Evolutionary conservation across 208 protist genomes (phyloP).

Genomic region (Leishmania tropica): DNA sequence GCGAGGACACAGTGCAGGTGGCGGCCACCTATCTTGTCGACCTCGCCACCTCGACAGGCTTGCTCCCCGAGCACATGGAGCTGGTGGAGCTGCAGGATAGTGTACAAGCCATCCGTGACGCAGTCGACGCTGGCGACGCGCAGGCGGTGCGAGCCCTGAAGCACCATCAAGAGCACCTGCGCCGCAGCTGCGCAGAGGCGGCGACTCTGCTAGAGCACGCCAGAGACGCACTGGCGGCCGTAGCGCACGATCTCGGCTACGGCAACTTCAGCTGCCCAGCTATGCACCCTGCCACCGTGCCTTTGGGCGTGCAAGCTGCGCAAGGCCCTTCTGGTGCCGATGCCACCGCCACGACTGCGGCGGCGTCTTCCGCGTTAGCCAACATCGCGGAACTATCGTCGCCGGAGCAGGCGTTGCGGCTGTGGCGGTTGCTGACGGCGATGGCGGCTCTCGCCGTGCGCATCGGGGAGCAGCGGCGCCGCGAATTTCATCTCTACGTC

Average conservation of each 20-base stretch:
- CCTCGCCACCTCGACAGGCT: slow-evolving; percentile 30
- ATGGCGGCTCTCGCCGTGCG: slow-evolving; percentile 39
- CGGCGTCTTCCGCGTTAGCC: slow-evolving; percentile 20
- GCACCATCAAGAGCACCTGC: slow-evolving; percentile 19
- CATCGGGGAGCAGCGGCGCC: slow-evolving; percentile 39
- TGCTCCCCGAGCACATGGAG: slow-evolving; percentile 27
- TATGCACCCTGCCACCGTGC: not conserved
- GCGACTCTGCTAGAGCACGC: slow-evolving; percentile 25
- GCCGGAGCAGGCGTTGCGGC: slow-evolving; percentile 26
- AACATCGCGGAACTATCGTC: slow-evolving; percentile 44
- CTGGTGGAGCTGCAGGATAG: slow-evolving; percentile 14
- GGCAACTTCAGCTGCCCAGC: slow-evolving; percentile 4
- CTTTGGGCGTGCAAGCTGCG: not conserved
- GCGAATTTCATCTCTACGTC: slow-evolving; percentile 55
- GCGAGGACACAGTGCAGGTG: slow-evolving; percentile 28
- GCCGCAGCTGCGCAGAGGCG: slow-evolving; percentile 10
- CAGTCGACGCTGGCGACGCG: not conserved
- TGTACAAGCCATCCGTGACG: slow-evolving; percentile 6
- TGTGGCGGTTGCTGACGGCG: slow-evolving; percentile 58
- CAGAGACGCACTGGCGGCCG: slow-evolving; percentile 24
- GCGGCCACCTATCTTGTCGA: slow-evolving; percentile 24
- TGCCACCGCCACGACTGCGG: not conserved
- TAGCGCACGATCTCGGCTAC: slow-evolving; percentile 26
- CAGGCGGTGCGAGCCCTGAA: not conserved
- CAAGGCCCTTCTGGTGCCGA: not conserved